These are phyloP conservation scores for Gentiana dahurica DNA, from an alignment of 257 asterid genomes.

Conservation along the genomic window DNA sequence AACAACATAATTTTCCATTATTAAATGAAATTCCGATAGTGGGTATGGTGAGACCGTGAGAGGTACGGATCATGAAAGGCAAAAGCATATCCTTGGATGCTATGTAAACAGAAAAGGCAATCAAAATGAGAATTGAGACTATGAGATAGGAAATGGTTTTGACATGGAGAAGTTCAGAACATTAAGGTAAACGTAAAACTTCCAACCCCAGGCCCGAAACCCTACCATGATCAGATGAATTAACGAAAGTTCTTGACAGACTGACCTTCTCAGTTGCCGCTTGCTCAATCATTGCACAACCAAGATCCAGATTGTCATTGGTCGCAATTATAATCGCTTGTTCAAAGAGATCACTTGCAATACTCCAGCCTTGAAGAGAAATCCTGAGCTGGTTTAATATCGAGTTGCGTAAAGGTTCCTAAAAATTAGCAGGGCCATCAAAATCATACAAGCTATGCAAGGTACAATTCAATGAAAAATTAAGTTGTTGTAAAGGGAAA, in stretches of 20 bases:
- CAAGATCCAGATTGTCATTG: constrained; percentile 96
- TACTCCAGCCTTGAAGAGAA: constrained; percentile 54
- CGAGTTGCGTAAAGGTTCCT: constrained; percentile 93
- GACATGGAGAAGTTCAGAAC: no score
- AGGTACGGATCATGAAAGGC: no score
- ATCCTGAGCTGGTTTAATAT: constrained; percentile 76
- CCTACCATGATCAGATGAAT: neutral
- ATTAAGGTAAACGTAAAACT: no score
- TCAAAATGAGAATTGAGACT: no score
- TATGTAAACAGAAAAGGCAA: no score
- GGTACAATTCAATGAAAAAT: no score
- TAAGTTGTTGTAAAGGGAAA: neutral
- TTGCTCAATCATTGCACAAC: constrained; percentile 96
- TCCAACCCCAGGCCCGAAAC: no score
- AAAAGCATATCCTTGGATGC: no score
- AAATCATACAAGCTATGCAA: neutral
- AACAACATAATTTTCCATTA: no score
- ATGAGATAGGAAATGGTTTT: no score
- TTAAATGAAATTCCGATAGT: no score
- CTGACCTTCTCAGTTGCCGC: constrained; percentile 96
- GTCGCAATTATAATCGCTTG: constrained; percentile 80
- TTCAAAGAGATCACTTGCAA: constrained; percentile 60
- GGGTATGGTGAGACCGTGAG: no score
- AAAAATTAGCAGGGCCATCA: constrained; percentile 2
- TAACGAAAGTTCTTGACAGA: neutral